Evolutionary conservation across 371 early-diverging fungal genomes (phyloP), one percentile per base, ranked within the genome.

Genomic region (Caulochytrium protostelioides): DNA sequence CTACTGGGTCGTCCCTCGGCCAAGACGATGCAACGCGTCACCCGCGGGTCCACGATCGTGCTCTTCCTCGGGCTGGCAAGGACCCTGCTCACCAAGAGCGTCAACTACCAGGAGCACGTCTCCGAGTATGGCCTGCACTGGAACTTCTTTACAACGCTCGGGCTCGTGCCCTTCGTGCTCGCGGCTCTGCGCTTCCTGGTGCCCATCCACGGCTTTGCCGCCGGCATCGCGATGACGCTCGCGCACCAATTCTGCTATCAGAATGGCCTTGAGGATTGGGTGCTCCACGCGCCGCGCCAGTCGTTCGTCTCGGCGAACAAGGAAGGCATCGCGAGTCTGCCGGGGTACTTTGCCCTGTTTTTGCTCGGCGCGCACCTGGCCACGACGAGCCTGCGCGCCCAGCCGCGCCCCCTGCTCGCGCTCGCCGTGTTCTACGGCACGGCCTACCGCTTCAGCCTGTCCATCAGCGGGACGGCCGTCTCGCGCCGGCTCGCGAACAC

Each of bases 61-160:
- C 54, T 86, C 3, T 37, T 62, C 6, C 52, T 94, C 4, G 92
- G 91, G 0, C 34, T 76, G 15, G 48, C 62, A 0, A 55, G 92
- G 1, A 45, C 76, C 3, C 33, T 78, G 13, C 42, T 71, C 6
- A 79, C 83, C 0, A 84, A 84, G 46, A 54, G 70, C 4, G 65
- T 78, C 4, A 76, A 87, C 46, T 94, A 94, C 44, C 87, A 50
- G 69, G 83, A 84, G 34, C 87, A 90, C 47, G 79, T 76, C 7
- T 68, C 81, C 2, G 95, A 95, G 53, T 95, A 95, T 47, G 95
- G 95, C 15, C 66, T 84, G 30, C 95, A 95, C 44, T 95, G 95
- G 95, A 95, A 95, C 60, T 95, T 95, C 49, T 95, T 92, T 49
- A 66, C 86, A 38, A 92, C 95, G 0, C 65, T 95, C 9, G 87